phyloP scores from a whole-genome alignment of 164 flowering plant genomes.

The Vitis labrusca region DNA sequence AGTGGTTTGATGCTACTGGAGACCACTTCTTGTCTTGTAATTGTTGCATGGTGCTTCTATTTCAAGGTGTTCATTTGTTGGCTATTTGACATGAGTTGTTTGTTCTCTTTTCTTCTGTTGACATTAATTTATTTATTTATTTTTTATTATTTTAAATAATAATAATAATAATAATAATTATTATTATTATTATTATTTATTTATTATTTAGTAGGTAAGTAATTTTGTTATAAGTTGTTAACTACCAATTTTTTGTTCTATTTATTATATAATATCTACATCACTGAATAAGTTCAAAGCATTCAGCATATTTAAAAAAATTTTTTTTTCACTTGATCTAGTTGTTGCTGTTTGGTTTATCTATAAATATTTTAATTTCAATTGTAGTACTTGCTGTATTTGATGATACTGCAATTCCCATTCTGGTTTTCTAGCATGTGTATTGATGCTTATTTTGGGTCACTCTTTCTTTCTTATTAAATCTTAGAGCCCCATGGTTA shows the following conservation, averaged over 20 bases:
- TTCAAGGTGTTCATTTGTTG: background rate
- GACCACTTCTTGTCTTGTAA: background rate
- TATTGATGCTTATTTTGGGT: background rate
- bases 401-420: background rate
- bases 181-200: too few species aligned
- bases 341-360: background rate
- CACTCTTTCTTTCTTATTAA: background rate
- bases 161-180: too few species aligned
- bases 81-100: background rate
- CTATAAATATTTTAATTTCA: background rate
- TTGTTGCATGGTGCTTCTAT: background rate
- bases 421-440: background rate
- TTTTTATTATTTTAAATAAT: background rate
- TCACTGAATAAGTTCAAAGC: background rate
- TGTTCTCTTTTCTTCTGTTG: background rate
- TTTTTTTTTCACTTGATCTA: background rate
- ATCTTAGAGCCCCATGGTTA: background rate
- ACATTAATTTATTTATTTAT: too few species aligned
- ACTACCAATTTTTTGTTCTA: background rate
- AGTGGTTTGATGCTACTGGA: background rate
- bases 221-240: background rate
- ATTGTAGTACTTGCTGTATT: background rate
- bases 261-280: background rate
- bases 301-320: background rate
- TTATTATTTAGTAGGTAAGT: background rate